These are phyloP conservation scores for Mycena galericulata DNA, from an alignment of 768 basidiomycete genomes.

Conservation along the genomic window DNA sequence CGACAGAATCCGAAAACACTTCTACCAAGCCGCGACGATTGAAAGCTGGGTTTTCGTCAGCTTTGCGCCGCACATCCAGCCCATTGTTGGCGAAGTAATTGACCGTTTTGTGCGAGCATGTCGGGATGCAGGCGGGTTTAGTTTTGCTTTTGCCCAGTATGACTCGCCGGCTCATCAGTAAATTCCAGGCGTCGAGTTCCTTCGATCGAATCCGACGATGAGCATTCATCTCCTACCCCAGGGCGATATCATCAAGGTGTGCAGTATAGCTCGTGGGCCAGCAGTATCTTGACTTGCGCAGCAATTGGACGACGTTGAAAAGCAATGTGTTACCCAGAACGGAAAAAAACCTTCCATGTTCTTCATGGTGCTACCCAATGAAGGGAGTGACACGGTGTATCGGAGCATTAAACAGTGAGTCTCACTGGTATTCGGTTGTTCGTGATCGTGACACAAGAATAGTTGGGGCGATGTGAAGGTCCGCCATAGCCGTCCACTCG, in stretches of 20 bases:
- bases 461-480: slow-evolving; percentile 80
- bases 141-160: not conserved
- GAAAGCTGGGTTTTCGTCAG: slow-evolving; percentile 71
- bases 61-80: slow-evolving; percentile 68
- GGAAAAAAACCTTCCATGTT: slow-evolving; percentile 64
- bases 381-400: slow-evolving; percentile 74
- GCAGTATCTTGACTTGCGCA: not conserved
- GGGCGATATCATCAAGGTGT: not conserved
- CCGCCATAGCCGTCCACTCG: slow-evolving; percentile 41
- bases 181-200: not conserved
- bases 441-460: not conserved
- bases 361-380: slow-evolving; percentile 78
- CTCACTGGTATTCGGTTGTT: slow-evolving; percentile 36
- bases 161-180: not conserved
- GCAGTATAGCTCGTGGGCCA: not conserved
- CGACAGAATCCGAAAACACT: slow-evolving; percentile 72
- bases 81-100: slow-evolving; percentile 66
- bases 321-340: slow-evolving; percentile 52
- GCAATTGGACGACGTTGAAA: slow-evolving; percentile 64
- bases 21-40: slow-evolving; percentile 66
- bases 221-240: not conserved
- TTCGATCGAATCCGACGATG: not conserved
- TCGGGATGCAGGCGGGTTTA: slow-evolving; percentile 61
- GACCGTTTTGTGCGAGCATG: slow-evolving; percentile 60
- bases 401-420: slow-evolving; percentile 82